Evolutionary conservation across 225 moss, liverwort and hornwort genomes (phyloP), one percentile per base, ranked within the genome.

Genomic region (Bryum argenteum): DNA sequence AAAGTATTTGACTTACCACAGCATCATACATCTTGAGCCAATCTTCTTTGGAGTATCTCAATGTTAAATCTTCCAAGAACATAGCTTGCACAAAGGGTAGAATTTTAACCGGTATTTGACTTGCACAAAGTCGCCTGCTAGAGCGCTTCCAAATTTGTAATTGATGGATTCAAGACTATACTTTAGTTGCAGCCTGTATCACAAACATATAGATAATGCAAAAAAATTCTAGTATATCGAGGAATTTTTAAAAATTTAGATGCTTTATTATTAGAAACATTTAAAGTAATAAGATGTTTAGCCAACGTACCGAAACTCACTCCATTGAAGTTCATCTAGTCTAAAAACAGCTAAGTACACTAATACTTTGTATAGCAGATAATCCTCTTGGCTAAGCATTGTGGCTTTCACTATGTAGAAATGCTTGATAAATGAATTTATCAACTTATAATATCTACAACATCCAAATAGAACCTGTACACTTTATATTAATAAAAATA

Each of bases 391-490:
- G 11, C 75, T 86, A 11, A 90, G 54, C 26, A 79, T 60, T 51
- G 69, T 65, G 17, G 76, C 66, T 43, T 85, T 90, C 8, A 70
- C 63, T 0, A 55, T 75, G 73, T 87, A 90, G 23, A 92, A 80
- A 44, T 79, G 76, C 48, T 67, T 81, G 58, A 89, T 60, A 40
- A 95, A 84, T 42, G 77, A 71, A 9, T 80, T 75, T 20, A 95
- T 77, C 51, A 95, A 65, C 65, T 57, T 87, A 20, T 72, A 68
- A 62, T 95, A 89, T 68, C 86, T 90, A 11, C 87, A 89, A 12
- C 86, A 95, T 62, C 95, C 92, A 80, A 84, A 90, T 21, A 95
- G n/a, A 41, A 95, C 84, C 92, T 92, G 84, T 50, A 60, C 22
- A 54, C 23, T 3, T 58, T 58, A 58, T 38, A 8, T 48, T 17